A percentile compares a stretch with the other conserved stretches of the same genome.
Evolutionary conservation across 441 rosid genomes (phyloP).

Genomic region (Omphalea diandra): DNA sequence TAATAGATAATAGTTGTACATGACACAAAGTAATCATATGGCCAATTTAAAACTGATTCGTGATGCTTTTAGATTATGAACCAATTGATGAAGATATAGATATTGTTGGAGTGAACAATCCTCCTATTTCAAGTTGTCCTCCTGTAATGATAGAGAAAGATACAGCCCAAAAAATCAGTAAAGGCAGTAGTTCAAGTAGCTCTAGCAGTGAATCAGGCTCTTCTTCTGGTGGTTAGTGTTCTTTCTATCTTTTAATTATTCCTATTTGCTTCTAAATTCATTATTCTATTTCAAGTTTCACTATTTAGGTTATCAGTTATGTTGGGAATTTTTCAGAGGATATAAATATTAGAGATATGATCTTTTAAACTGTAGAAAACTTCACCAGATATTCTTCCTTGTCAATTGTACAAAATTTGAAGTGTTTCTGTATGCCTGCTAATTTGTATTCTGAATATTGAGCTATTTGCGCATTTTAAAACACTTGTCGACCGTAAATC

Average conservation of each 20-base stretch:
- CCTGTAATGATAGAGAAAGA: constrained; percentile 61
- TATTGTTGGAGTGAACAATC: constrained; percentile 75
- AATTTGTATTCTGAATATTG: background rate
- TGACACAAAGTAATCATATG: background rate
- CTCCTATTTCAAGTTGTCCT: constrained; percentile 51
- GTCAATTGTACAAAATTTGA: background rate
- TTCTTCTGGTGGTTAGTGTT: constrained; percentile 72
- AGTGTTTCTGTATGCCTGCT: background rate
- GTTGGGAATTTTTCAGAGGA: background rate
- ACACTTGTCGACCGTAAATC: background rate
- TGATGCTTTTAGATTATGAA: constrained; percentile 50
- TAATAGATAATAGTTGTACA: background rate
- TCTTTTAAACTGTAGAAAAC: constrained; percentile 1
- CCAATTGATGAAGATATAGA: constrained; percentile 68
- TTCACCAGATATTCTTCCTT: background rate
- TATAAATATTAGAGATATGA: background rate
- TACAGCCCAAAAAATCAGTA: constrained; percentile 47
- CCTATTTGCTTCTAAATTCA: background rate
- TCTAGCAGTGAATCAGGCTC: constrained; percentile 78
- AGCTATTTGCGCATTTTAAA: too few species aligned
- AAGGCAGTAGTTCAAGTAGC: constrained; percentile 63
- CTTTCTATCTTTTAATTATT: constrained; percentile 25
- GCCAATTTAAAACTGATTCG: background rate
- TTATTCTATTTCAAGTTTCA: too few species aligned
- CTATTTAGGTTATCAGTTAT: background rate